phyloP scores from a whole-genome alignment of 768 basidiomycete species.

The Floccularia luteovirens region DNA sequence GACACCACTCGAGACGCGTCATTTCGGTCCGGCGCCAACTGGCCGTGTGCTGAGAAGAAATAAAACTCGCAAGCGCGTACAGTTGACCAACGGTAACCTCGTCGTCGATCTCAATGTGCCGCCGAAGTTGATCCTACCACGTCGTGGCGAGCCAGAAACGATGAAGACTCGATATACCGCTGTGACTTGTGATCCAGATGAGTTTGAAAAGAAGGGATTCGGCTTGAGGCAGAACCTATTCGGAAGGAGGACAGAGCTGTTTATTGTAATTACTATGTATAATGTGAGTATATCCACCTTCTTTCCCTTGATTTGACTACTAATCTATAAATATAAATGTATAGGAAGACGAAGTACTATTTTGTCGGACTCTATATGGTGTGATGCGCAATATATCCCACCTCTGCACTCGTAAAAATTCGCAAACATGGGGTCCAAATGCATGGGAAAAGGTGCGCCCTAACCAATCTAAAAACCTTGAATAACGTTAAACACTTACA shows the following conservation, averaged over 20 bases:
- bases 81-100: constrained; percentile 81
- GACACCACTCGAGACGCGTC: constrained; percentile 56
- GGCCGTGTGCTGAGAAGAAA: constrained; percentile 74
- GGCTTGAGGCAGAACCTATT: constrained; percentile 78
- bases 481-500: neutral
- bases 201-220: constrained; percentile 79
- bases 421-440: constrained; percentile 92
- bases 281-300: constrained; percentile 49
- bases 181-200: constrained; percentile 90
- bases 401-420: constrained; percentile 78
- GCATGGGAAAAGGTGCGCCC: constrained; percentile 93
- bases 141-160: constrained; percentile 66
- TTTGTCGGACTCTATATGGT: constrained; percentile 90
- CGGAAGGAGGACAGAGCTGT: constrained; percentile 78
- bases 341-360: constrained; percentile 84
- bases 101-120: constrained; percentile 83
- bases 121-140: constrained; percentile 70
- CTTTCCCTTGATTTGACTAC: neutral
- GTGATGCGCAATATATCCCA: constrained; percentile 87
- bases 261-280: constrained; percentile 95
- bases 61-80: constrained; percentile 72
- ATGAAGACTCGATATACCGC: constrained; percentile 76
- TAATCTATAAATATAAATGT: constrained; percentile 1
- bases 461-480: neutral
- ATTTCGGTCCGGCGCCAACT: constrained; percentile 83